These are phyloP conservation scores for Thielaviopsis musarum DNA, from an alignment of 2,329 filamentous ascomycete genomes.

Conservation along the genomic window DNA sequence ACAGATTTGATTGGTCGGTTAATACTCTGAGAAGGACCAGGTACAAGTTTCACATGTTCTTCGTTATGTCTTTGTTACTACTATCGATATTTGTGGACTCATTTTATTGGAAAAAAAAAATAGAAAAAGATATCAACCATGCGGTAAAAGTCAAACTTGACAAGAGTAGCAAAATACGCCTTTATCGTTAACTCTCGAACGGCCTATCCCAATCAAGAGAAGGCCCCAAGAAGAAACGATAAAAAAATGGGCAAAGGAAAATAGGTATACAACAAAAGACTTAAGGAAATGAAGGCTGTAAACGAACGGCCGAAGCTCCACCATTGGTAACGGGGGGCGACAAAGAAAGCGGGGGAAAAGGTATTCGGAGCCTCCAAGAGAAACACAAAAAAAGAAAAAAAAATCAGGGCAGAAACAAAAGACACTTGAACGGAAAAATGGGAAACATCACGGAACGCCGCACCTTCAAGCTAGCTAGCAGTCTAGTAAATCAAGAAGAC, in stretches of 20 bases:
- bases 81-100: too few relatives aligned
- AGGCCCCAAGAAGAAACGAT: not conserved
- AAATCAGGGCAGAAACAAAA: not conserved
- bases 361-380: conserved; percentile 2
- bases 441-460: too few relatives aligned
- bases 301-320: not conserved
- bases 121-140: too few relatives aligned
- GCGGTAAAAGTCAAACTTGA: too few relatives aligned
- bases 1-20: too few relatives aligned
- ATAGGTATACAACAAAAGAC: not conserved
- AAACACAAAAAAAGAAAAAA: conserved; percentile 9
- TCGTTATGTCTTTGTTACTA: too few relatives aligned
- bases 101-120: too few relatives aligned
- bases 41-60: too few relatives aligned
- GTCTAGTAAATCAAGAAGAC: conserved; percentile 14
- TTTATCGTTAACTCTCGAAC: not conserved
- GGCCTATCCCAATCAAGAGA: too few relatives aligned
- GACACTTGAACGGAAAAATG: conserved; percentile 1
- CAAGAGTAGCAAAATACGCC: not conserved
- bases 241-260: not conserved
- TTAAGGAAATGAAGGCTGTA: not conserved
- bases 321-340: not conserved
- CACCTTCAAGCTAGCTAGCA: too few relatives aligned
- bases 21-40: too few relatives aligned
- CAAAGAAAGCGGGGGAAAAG: conserved; percentile 12